These are phyloP conservation scores for Eucalyptus sp. DNA, from an alignment of 345 rosid genomes.

Conservation along the genomic window DNA sequence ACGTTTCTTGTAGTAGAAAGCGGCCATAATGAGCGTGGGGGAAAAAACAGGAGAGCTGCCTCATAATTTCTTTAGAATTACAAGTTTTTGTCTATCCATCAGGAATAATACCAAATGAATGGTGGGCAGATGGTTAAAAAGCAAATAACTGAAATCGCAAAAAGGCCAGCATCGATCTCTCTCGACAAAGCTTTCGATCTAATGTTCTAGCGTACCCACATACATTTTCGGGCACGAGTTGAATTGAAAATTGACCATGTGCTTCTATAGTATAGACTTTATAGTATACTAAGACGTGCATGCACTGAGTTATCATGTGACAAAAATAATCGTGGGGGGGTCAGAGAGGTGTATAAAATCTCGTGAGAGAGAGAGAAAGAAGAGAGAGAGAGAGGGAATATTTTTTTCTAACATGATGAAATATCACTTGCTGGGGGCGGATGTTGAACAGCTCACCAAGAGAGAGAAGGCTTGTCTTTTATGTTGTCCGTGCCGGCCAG, in stretches of 20 bases:
- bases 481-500: not conserved
- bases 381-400: not conserved
- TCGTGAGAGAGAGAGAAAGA: not conserved
- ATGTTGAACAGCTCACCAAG: not conserved
- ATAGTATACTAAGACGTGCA: not conserved
- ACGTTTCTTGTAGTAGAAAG: not conserved
- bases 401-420: not conserved
- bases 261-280: not conserved
- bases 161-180: not conserved
- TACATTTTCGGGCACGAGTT: not conserved
- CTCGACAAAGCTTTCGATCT: not conserved
- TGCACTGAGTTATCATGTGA: not conserved
- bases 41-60: not conserved
- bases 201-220: not conserved
- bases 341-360: not conserved
- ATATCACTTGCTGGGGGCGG: not conserved
- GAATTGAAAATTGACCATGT: not conserved
- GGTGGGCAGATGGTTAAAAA: not conserved
- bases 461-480: not conserved
- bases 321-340: not conserved
- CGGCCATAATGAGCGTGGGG: not conserved
- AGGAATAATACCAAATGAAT: not conserved
- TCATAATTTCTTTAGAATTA: not conserved
- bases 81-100: not conserved
- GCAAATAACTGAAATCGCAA: not conserved